These are phyloP conservation scores for Nicotiana rustica DNA, from an alignment of 305 asterid genomes.

Conservation along the genomic window DNA sequence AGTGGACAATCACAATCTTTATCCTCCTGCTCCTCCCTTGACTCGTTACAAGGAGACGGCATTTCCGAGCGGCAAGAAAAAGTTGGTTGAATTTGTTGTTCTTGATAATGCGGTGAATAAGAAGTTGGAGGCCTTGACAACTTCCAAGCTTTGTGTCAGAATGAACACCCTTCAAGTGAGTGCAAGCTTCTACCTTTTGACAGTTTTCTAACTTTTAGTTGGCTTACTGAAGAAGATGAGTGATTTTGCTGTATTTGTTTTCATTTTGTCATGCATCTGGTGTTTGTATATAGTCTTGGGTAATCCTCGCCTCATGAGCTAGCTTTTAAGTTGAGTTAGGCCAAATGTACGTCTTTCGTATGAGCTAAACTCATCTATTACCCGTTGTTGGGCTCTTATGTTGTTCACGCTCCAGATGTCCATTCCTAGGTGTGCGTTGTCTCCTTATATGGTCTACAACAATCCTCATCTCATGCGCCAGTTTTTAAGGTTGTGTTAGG, in stretches of 20 bases:
- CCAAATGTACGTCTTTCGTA: too few species aligned
- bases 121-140: conserved; percentile 71
- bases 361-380: too few species aligned
- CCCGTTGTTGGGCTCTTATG: too few species aligned
- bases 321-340: too few species aligned
- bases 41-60: conserved; percentile 89
- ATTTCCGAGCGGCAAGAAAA: conserved; percentile 82
- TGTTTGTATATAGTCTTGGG: background rate
- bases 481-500: too few species aligned
- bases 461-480: too few species aligned
- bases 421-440: too few species aligned
- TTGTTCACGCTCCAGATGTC: too few species aligned
- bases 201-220: conserved; percentile 38
- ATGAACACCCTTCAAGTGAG: conserved; percentile 91
- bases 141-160: conserved; percentile 87
- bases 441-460: too few species aligned
- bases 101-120: conserved; percentile 65
- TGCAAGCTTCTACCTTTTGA: conserved; percentile 42
- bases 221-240: background rate
- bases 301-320: too few species aligned
- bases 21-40: conserved; percentile 89
- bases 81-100: conserved; percentile 62
- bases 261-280: conserved; percentile 4
- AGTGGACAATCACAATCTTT: conserved; percentile 76
- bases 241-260: conserved; percentile 1